Evolutionary conservation across 257 asterid genomes (phyloP).

Genomic region (Ophiorrhiza pumila): DNA sequence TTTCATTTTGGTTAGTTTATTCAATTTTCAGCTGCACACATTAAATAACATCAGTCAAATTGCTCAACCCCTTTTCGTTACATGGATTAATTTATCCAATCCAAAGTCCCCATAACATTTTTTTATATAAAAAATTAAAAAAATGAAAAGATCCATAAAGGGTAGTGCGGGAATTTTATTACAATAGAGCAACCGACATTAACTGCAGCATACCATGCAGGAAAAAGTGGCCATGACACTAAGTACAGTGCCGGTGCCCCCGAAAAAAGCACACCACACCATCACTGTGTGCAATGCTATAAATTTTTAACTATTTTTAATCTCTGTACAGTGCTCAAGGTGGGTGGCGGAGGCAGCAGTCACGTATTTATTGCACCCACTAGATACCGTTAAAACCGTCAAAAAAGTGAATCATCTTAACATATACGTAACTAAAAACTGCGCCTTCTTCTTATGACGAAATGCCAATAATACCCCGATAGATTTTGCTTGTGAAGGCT

Average conservation of each 20-base stretch:
- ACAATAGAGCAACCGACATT: constrained; percentile 35
- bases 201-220: constrained; percentile 24
- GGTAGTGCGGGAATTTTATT: constrained; percentile 24
- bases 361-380: neutral
- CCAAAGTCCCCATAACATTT: neutral
- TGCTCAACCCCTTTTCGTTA: neutral
- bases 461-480: constrained; percentile 39
- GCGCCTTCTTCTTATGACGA: neutral
- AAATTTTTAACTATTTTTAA: neutral
- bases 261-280: constrained; percentile 23
- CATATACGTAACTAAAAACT: constrained; percentile 15
- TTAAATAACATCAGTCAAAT: neutral
- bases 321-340: constrained; percentile 32
- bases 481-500: neutral
- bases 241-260: constrained; percentile 6
- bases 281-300: constrained; percentile 10
- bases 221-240: constrained; percentile 15
- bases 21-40: neutral
- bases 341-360: constrained; percentile 29
- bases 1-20: neutral
- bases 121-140: no score
- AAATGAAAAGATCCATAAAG: neutral
- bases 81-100: neutral
- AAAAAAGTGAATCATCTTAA: constrained; percentile 28
- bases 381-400: constrained; percentile 38